phyloP scores from a whole-genome alignment of 805 yeast genomes.

The Henningerozyma blattae region DNA sequence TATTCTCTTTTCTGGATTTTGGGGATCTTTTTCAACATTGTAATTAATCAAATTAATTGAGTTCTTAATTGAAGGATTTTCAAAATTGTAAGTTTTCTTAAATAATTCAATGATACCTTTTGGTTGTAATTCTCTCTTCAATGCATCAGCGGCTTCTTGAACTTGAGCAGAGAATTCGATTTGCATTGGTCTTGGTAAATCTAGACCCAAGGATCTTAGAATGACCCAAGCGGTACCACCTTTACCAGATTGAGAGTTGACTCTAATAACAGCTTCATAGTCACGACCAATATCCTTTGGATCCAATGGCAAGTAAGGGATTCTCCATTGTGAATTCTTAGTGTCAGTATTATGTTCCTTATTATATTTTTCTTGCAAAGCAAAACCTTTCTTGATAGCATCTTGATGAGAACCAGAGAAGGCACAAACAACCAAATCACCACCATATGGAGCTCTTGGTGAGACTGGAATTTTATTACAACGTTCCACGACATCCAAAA shows the following conservation, averaged over 20 bases:
- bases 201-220: slow-evolving; percentile 61
- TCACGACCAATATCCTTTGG: slow-evolving; percentile 78
- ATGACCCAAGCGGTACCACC: slow-evolving; percentile 89
- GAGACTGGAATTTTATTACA: slow-evolving; percentile 75
- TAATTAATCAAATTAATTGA: slow-evolving; percentile 33
- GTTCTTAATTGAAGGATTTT: slow-evolving; percentile 19
- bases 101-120: slow-evolving; percentile 56
- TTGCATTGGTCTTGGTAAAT: slow-evolving; percentile 72
- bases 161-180: slow-evolving; percentile 63
- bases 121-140: slow-evolving; percentile 60
- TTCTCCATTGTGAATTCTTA: slow-evolving; percentile 52
- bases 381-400: slow-evolving; percentile 77
- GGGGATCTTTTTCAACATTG: slow-evolving; percentile 26
- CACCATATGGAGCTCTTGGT: slow-evolving; percentile 74
- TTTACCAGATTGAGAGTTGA: slow-evolving; percentile 79
- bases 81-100: slow-evolving; percentile 47
- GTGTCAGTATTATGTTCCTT: slow-evolving; percentile 23
- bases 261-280: slow-evolving; percentile 87
- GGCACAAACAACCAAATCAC: slow-evolving; percentile 72
- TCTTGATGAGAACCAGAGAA: slow-evolving; percentile 83
- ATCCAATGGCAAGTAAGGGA: slow-evolving; percentile 77
- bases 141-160: slow-evolving; percentile 54
- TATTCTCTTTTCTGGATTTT: slow-evolving; percentile 18
- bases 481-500: slow-evolving; percentile 63
- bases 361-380: slow-evolving; percentile 26